Percentiles rank a stretch among this genome's conserved stretches.
phyloP scores from a whole-genome alignment of 805 yeast genomes.

The Torulaspora franciscae region DNA sequence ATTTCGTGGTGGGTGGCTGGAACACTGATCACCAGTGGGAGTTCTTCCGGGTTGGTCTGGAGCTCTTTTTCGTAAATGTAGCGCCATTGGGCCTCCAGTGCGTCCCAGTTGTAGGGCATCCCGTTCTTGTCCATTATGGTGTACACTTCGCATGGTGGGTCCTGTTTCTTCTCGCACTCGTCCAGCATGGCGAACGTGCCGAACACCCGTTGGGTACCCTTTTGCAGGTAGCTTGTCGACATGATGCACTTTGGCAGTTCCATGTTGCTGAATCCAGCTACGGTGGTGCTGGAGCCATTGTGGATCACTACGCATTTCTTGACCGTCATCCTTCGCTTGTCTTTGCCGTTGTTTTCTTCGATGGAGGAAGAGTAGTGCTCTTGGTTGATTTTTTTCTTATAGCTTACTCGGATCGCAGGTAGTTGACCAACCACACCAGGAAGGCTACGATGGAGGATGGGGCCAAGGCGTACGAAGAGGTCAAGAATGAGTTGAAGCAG shows the following conservation, averaged over 20 bases:
- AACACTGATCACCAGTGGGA: conserved; percentile 53
- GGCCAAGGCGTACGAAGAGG: conserved; percentile 52
- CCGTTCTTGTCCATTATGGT: conserved; percentile 58
- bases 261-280: conserved; percentile 65
- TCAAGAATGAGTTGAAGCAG: conserved; percentile 61
- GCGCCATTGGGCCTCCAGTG: conserved; percentile 61
- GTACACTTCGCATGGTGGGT: conserved; percentile 29
- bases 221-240: conserved; percentile 50
- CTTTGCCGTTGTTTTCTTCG: not conserved
- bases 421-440: not conserved
- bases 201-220: conserved; percentile 20
- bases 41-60: conserved; percentile 52
- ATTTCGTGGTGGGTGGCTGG: conserved; percentile 25
- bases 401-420: not conserved
- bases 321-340: conserved; percentile 8
- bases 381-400: not conserved
- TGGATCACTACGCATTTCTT: conserved; percentile 64
- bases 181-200: conserved; percentile 32
- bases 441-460: conserved; percentile 19
- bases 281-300: conserved; percentile 57
- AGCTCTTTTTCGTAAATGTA: conserved; percentile 51
- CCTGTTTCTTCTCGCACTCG: conserved; percentile 9
- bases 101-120: conserved; percentile 66
- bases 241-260: conserved; percentile 57
- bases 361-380: not conserved